Base-by-base conservation (phyloP, 192 early-diverging fungal genomes). In the Funneliformis geosporum region DNA sequence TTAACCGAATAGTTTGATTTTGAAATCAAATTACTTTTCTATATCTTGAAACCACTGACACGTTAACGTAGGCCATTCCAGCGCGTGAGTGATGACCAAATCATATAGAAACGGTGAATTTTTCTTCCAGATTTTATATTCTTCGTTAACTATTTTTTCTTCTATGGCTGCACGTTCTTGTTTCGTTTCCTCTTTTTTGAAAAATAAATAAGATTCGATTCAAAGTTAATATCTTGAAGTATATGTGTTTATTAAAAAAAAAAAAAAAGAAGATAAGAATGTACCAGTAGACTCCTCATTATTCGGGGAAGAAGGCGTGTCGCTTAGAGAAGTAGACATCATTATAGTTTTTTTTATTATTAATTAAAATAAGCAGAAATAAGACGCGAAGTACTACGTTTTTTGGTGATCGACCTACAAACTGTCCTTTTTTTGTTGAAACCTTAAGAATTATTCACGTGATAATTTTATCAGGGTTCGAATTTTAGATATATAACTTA, bases 71-170 rank as follows among this genome's bases (percentile, higher is more conserved):
- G 98, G 98, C 98, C 98, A 99, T 83, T 98, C 96, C 18, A 99
- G 87, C n/a, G 98, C 97, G 81, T 99, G 98, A 16, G 98, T 97
- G 27, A 99, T 91, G 14, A 99, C 93, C 46, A 96, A 90, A 86
- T 99, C 98, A 84, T 99, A 99, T 27, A 99, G 91, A 81, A 99
- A 99, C 44, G 98, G 98, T 16, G 94, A 94, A 87, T 99, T 99
- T 89, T 99, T 99, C 83, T 99, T 99, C 98, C 98, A 99, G 74
- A 95, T 95, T 87, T 98, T 98, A 87, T 98, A 97, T 81, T 98
- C 96, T 85, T 97, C 96, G 81, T 96, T 96, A 72, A 96, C 95
- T 38, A 95, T 84, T 81, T 95, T 97, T 80, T 96, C 96, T 78
- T 93, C 85, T 16, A 82, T 83, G 23, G 77, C 77, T 23, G 67